These are phyloP conservation scores for Penicillium egyptiacum DNA, from an alignment of 495 filamentous ascomycete species.

Conservation along the genomic window DNA sequence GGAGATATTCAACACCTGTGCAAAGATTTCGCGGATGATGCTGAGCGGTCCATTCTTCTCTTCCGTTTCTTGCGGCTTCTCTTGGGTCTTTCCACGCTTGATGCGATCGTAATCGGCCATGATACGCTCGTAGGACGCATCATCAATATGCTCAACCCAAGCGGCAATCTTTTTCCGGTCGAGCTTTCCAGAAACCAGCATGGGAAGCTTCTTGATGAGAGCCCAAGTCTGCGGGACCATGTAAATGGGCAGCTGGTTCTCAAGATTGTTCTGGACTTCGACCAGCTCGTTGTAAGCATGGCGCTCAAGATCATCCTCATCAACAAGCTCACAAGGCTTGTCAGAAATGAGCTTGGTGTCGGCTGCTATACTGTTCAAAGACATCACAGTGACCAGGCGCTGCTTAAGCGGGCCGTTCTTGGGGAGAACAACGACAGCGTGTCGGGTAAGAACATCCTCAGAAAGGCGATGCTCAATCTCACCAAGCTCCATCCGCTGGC, in stretches of 20 bases:
- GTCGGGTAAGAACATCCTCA: constrained; percentile 36
- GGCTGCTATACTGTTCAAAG: constrained; percentile 33
- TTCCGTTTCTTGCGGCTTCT: constrained; percentile 28
- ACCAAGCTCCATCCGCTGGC: constrained; percentile 65
- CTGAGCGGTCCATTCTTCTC: constrained; percentile 27
- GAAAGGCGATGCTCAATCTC: constrained; percentile 47
- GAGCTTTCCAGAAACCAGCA: constrained; percentile 51
- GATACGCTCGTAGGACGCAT: constrained; percentile 37
- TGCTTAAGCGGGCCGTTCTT: constrained; percentile 39
- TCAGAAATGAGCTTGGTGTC: constrained; percentile 35
- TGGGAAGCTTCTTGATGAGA: constrained; percentile 43
- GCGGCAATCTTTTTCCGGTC: constrained; percentile 47
- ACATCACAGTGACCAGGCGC: constrained; percentile 46
- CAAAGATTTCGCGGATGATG: constrained; percentile 41
- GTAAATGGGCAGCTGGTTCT: constrained; percentile 42
- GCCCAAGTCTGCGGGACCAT: constrained; percentile 53
- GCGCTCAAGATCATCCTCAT: constrained; percentile 23
- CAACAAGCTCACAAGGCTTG: constrained; percentile 39
- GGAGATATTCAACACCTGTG: constrained; percentile 50
- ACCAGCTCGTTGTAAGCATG: constrained; percentile 31
- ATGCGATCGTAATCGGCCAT: constrained; percentile 41
- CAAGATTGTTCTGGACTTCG: constrained; percentile 40
- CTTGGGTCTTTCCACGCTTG: constrained; percentile 25
- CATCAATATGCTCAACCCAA: constrained; percentile 46
- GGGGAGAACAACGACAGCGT: constrained; percentile 49